Evolutionary conservation across 2,329 filamentous ascomycete species (phyloP), one percentile per base, ranked within the genome.

Genomic region (Dactylellina cionopaga): DNA sequence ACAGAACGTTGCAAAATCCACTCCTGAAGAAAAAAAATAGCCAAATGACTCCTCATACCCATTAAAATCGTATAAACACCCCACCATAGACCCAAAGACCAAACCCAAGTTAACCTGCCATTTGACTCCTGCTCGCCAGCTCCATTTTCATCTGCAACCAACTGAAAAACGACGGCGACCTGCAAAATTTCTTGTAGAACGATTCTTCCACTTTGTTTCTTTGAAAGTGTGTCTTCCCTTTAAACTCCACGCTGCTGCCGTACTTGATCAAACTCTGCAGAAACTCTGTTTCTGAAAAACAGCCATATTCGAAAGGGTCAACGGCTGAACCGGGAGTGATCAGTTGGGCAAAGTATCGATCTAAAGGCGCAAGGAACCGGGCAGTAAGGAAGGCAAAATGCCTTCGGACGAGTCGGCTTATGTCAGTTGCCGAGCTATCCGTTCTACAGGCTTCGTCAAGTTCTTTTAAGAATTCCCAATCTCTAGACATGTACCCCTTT

Each of bases 111-210:
- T 43, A 71, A 25, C 47, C 31, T 7, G 68, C 59, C 68, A 72
- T 72, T 43, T 72, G 68, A 52, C 68, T 72, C 44, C 68, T 43
- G 35, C 68, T 72, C 19, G 69, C 73, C 49, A 73, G 60, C 41
- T 68, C 65, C 51, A 77, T 75, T 43, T 77, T 77, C 76, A 77
- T 77, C 59, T 77, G 75, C 39, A 77, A 25, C 76, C 76, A 77
- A 35, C 74, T 76, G 54, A 76, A 77, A 56, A 77, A 77, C 6
- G 75, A 74, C 24, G 75, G 76, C 27, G 74, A 76, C 46, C 75
- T 75, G 47, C 75, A 76, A 63, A 77, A 77, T 54, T 75, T 76
- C 39, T 75, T 74, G 47, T 77, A 77, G 71, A 77, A 77, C 9
- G 75, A 37, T 59, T 77, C 76, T 10, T 76, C 75, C 31, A 74